Evolutionary conservation across 192 early-diverging fungal genomes (phyloP), one percentile per base, ranked within the genome.

Genomic region (Phycomyces nitens): DNA sequence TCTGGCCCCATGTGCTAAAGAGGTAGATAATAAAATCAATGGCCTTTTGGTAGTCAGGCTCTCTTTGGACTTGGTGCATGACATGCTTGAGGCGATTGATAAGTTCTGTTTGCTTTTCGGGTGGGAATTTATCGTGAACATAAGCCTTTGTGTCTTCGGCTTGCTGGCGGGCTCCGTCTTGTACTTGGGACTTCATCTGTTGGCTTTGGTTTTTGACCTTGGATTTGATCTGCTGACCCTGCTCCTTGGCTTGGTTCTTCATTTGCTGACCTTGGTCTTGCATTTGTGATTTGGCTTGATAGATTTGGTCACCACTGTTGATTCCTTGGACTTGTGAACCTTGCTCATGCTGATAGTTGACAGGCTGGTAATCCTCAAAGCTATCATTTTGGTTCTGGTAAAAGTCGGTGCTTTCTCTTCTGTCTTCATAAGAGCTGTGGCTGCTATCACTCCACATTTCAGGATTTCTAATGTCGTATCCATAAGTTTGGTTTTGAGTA

Each of bases 1-100:
- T 73, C 22, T 60, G 11, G 47, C 64, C 58, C 77, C 77, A 79
- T 0, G 43, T 64, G 18, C 64, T 70, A n/a, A 65, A 38, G 21
- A 74, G 24, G 10, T 60, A 22, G 23, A 76, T 56, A 14, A 76
- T 52, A 3, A 71, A 71, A 15, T 68, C 63, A 29, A 76, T 71
- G 12, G 77, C 63, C 3, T 56, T 23, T 50, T 79, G 77, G 40
- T 79, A 79, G 50, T 76, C 68, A 20, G 74, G 62, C 1, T 79
- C 56, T 8, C 62, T 58, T 44, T 79, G 77, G 18, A 79, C 65
- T 64, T 79, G 71, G 1, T 53, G 57, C 14, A 79, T 1, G 14
- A 67, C 56, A 0, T 16, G 21, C 40, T 73, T 73, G 21, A 79
- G 68, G 34, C 74, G 65, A 42, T 71, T 60, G 21, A 76, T 59